A percentile compares a stretch with the other conserved stretches of the same genome.
phyloP scores from a whole-genome alignment of 345 rosid species.

The Ceriops zippeliana region DNA sequence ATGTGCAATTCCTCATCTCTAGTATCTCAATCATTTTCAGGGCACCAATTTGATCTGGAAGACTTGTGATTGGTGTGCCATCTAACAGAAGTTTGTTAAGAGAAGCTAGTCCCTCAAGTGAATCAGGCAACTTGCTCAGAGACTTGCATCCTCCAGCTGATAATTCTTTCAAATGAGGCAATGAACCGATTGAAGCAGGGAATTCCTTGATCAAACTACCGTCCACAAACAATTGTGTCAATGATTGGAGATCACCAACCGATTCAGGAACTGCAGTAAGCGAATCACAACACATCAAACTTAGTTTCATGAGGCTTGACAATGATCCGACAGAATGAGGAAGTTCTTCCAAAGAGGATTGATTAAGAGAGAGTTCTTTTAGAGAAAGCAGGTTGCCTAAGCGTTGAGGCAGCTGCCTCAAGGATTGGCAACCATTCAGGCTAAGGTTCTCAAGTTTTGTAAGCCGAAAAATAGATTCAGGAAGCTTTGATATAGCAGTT shows the following conservation, averaged over 20 bases:
- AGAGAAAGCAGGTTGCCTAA: constrained; percentile 38
- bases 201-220: constrained; percentile 29
- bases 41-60: constrained; percentile 40
- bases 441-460: constrained; percentile 42
- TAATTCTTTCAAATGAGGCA: constrained; percentile 31
- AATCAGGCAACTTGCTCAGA: constrained; percentile 40
- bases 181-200: constrained; percentile 44
- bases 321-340: constrained; percentile 36
- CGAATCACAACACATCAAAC: constrained; percentile 30
- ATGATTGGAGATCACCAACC: constrained; percentile 32
- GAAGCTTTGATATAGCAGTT: constrained; percentile 41
- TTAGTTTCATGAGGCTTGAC: constrained; percentile 37
- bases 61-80: constrained; percentile 22
- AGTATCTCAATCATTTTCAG: constrained; percentile 43
- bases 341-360: constrained; percentile 34
- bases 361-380: constrained; percentile 32
- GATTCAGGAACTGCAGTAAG: constrained; percentile 36
- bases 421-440: constrained; percentile 23
- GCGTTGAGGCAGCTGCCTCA: constrained; percentile 35
- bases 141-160: constrained; percentile 21
- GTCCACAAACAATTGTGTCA: constrained; percentile 22
- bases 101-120: constrained; percentile 39
- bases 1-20: constrained; percentile 20
- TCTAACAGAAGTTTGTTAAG: constrained; percentile 22
- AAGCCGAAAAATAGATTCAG: constrained; percentile 38